Conservation (phyloP, 2,329 filamentous ascomycete genomes). For the Trichoderma oligosporum region DNA sequence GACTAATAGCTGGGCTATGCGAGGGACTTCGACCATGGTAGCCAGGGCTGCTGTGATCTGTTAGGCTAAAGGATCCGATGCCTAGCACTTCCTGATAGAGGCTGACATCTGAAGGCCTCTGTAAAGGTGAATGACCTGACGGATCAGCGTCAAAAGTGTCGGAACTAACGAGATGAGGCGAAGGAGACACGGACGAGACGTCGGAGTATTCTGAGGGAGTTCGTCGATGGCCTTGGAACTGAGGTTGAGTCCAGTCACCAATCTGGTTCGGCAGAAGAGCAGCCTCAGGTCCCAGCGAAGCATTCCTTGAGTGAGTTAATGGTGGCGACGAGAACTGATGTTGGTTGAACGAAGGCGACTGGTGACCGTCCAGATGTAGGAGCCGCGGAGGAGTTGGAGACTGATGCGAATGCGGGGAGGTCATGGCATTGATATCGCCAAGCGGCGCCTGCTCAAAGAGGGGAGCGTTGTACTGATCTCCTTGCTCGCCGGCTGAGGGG, state of each 20-base stretch:
- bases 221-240: constrained; percentile 79
- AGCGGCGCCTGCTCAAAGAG: constrained; percentile 52
- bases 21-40: constrained; percentile 76
- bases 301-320: constrained; percentile 51
- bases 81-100: constrained; percentile 75
- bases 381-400: constrained; percentile 55
- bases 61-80: constrained; percentile 77
- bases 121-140: constrained; percentile 72
- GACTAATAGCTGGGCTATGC: constrained; percentile 65
- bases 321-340: constrained; percentile 53
- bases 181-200: constrained; percentile 79
- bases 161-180: constrained; percentile 72
- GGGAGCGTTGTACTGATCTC: constrained; percentile 58
- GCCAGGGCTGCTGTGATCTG: constrained; percentile 63
- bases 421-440: constrained; percentile 51
- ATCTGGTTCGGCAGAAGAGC: constrained; percentile 53
- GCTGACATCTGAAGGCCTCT: constrained; percentile 66
- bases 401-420: constrained; percentile 53
- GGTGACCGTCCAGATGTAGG: constrained; percentile 48
- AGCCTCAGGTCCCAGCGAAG: constrained; percentile 55
- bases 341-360: constrained; percentile 55
- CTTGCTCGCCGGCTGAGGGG: constrained; percentile 47
- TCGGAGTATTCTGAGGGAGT: constrained; percentile 90
- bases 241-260: constrained; percentile 51
- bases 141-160: constrained; percentile 75